Percentiles rank a stretch among this genome's conserved stretches.
Conservation (phyloP, 768 basidiomycete species). For the Leccinum olivaceopallidum region DNA sequence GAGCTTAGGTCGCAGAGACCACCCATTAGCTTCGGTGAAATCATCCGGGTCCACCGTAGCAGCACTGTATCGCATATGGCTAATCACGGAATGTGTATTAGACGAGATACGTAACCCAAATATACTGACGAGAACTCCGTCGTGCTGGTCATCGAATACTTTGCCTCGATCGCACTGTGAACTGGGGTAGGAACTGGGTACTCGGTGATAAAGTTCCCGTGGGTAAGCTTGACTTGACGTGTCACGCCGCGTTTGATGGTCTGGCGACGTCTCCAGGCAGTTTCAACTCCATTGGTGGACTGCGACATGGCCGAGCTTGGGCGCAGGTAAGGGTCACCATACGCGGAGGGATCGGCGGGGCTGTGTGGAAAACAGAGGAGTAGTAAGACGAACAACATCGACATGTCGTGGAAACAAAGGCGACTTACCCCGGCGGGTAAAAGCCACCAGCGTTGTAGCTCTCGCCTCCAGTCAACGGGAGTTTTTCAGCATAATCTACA, state of each 20-base stretch:
- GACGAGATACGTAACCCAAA: background rate
- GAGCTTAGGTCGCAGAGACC: conserved; percentile 78
- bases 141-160: conserved; percentile 68
- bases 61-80: conserved; percentile 93
- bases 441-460: conserved; percentile 55
- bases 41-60: conserved; percentile 92
- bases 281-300: conserved; percentile 57
- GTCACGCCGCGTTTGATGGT: conserved; percentile 92
- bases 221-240: conserved; percentile 90
- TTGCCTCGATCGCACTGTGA: conserved; percentile 76
- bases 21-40: conserved; percentile 77
- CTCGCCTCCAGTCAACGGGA: conserved; percentile 65
- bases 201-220: conserved; percentile 91
- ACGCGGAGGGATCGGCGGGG: conserved; percentile 55
- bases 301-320: conserved; percentile 53
- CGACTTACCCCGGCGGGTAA: conserved; percentile 72
- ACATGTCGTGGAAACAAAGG: background rate
- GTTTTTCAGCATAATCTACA: conserved; percentile 76
- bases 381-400: background rate
- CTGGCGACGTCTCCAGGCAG: conserved; percentile 74
- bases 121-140: conserved; percentile 87
- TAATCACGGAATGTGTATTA: conserved; percentile 16
- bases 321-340: conserved; percentile 67
- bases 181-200: conserved; percentile 87
- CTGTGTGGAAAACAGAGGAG: conserved; percentile 17